Evolutionary conservation across 2,329 filamentous ascomycete genomes (phyloP).

Genomic region (Endoconidiophora polonica): DNA sequence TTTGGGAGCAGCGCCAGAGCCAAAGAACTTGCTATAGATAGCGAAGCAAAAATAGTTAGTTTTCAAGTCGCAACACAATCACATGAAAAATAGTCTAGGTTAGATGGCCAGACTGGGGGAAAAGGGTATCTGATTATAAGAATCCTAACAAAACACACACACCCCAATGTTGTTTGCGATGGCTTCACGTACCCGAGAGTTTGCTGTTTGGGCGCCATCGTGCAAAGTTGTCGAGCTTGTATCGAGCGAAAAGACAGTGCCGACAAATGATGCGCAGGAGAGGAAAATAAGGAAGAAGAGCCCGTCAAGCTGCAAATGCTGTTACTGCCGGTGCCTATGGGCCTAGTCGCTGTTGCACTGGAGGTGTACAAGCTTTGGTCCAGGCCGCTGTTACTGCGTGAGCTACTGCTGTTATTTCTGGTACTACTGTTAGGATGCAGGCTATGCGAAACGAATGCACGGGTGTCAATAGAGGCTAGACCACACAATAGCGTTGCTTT

Average conservation of each 20-base stretch:
- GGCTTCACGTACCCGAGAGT: conserved; percentile 77
- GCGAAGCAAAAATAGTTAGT: background rate
- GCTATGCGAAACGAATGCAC: too few species aligned
- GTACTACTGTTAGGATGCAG: too few species aligned
- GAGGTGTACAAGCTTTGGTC: background rate
- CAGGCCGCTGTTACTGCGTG: too few species aligned
- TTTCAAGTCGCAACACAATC: background rate
- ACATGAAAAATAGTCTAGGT: background rate
- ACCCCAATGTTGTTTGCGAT: conserved; percentile 60
- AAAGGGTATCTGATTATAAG: background rate
- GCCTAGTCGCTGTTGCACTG: too few species aligned
- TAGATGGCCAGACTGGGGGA: too few species aligned
- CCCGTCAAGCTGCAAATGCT: background rate
- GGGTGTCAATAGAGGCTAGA: background rate
- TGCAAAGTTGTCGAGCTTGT: conserved; percentile 12
- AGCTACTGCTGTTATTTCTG: too few species aligned
- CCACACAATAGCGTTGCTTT: background rate
- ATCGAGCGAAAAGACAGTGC: conserved; percentile 9
- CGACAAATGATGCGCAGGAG: background rate
- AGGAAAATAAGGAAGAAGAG: background rate
- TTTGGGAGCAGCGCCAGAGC: conserved; percentile 38
- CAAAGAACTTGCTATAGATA: conserved; percentile 67
- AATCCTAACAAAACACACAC: conserved; percentile 21
- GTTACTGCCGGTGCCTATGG: too few species aligned
- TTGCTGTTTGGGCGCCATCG: conserved; percentile 50